Evolutionary conservation across 2,329 filamentous ascomycete genomes (phyloP).

Genomic region (Ceratocystis destructans): DNA sequence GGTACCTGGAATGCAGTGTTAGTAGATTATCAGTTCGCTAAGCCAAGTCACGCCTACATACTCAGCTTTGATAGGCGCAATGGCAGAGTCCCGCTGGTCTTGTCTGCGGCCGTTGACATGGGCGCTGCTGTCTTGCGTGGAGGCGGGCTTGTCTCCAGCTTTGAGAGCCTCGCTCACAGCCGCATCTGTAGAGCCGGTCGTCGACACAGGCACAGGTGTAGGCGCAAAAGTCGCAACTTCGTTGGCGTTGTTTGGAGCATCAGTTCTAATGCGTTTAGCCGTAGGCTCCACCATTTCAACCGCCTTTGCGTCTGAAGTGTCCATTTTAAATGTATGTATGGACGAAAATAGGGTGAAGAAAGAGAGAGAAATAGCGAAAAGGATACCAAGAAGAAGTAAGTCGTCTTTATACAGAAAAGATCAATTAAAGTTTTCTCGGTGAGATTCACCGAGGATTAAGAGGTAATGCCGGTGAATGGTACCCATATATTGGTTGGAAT

Average conservation of each 20-base stretch:
- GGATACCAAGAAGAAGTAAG: neutral
- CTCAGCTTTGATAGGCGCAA: slow-evolving; percentile 29
- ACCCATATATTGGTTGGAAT: too few species aligned
- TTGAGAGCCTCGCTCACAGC: slow-evolving; percentile 16
- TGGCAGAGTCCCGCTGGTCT: slow-evolving; percentile 19
- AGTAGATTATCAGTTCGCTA: slow-evolving; percentile 6
- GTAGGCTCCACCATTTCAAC: slow-evolving; percentile 30
- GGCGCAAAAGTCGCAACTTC: slow-evolving; percentile 15
- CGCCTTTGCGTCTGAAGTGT: neutral
- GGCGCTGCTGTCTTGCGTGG: slow-evolving; percentile 35
- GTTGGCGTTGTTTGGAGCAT: slow-evolving; percentile 7
- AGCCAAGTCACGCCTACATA: slow-evolving; percentile 21
- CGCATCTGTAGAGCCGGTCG: slow-evolving; percentile 12
- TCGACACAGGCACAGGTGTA: slow-evolving; percentile 20
- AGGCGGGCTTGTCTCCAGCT: slow-evolving; percentile 20
- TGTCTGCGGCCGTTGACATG: slow-evolving; percentile 34
- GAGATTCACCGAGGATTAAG: neutral
- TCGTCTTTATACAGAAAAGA: neutral
- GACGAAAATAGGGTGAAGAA: too few species aligned
- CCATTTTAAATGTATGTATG: neutral
- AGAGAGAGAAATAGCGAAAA: neutral
- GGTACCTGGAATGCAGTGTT: slow-evolving; percentile 24
- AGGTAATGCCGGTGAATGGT: too few species aligned
- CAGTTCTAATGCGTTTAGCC: slow-evolving; percentile 43
- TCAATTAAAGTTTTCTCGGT: slow-evolving; percentile 6